Evolutionary conservation across 352 stramenopile species (phyloP).

Genomic region (Phytopythium boreale): DNA sequence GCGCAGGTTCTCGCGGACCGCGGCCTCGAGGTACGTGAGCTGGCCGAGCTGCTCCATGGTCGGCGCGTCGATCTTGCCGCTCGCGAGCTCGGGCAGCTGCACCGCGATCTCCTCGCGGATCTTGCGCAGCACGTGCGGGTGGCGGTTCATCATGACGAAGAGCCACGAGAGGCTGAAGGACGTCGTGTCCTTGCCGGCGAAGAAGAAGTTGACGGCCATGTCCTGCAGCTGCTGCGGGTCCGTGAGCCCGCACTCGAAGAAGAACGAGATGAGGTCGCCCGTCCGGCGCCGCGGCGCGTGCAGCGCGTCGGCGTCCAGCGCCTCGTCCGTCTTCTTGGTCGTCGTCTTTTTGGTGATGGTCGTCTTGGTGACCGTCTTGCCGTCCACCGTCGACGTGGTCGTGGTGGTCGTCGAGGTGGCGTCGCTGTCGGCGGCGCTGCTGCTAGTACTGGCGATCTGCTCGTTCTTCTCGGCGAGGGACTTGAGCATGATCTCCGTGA

Average conservation of each 20-base stretch:
- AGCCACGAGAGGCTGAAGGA: conserved; percentile 68
- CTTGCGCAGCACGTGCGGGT: conserved; percentile 43
- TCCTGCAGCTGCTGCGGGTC: conserved; percentile 47
- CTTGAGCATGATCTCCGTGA: conserved; percentile 30
- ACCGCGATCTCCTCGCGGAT: conserved; percentile 41
- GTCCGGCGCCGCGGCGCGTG: neutral
- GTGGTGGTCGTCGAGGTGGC: neutral
- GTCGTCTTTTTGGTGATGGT: neutral
- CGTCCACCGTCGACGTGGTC: neutral
- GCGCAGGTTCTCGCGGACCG: conserved; percentile 55
- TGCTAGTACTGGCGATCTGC: neutral
- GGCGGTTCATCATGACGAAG: conserved; percentile 70
- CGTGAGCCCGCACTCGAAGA: conserved; percentile 24
- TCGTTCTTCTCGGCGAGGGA: conserved; percentile 23
- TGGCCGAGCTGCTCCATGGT: conserved; percentile 40
- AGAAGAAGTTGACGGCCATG: conserved; percentile 79
- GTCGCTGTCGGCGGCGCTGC: neutral
- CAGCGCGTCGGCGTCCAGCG: conserved; percentile 4
- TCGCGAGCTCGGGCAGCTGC: conserved; percentile 25
- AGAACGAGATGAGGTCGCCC: conserved; percentile 43
- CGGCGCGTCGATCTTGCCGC: conserved; percentile 19
- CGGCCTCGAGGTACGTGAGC: conserved; percentile 57
- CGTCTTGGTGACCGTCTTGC: conserved; percentile 1
- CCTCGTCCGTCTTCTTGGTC: neutral
- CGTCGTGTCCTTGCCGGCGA: conserved; percentile 72